Percentiles rank a stretch among this genome's conserved stretches.
These are phyloP conservation scores for Solanum hybrid DNA, from an alignment of 305 asterid species.

Conservation along the genomic window DNA sequence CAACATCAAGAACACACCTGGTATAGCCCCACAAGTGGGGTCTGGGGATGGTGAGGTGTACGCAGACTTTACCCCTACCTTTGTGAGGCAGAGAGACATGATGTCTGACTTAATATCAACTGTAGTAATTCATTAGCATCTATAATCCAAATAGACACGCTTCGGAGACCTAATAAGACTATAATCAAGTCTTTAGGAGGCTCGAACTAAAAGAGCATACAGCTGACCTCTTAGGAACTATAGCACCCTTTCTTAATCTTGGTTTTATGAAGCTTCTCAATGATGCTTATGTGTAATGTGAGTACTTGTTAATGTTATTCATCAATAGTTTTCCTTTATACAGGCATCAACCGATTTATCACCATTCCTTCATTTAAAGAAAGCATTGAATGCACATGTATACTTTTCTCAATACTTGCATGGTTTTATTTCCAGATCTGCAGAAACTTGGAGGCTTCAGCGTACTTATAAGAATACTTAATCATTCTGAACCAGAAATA, in stretches of 20 bases:
- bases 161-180: neutral
- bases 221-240: neutral
- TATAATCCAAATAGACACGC: neutral
- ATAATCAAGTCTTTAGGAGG: neutral
- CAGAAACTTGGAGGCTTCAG: conserved; percentile 69
- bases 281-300: neutral
- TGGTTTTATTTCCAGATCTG: conserved; percentile 35
- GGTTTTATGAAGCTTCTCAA: neutral
- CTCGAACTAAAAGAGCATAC: neutral
- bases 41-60: neutral
- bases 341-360: neutral
- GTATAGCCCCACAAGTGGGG: neutral
- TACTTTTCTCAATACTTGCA: neutral
- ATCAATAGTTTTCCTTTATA: neutral
- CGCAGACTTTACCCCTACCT: neutral
- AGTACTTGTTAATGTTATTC: neutral
- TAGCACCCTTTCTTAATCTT: neutral
- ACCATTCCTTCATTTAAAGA: neutral
- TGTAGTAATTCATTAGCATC: neutral
- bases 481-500: conserved; percentile 39
- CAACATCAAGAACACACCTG: neutral
- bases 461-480: conserved; percentile 44
- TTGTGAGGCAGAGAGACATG: neutral
- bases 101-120: neutral
- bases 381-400: neutral